Percentiles rank a stretch among this genome's conserved stretches.
phyloP scores from a whole-genome alignment of 345 rosid species.

The Theobroma cacao region DNA sequence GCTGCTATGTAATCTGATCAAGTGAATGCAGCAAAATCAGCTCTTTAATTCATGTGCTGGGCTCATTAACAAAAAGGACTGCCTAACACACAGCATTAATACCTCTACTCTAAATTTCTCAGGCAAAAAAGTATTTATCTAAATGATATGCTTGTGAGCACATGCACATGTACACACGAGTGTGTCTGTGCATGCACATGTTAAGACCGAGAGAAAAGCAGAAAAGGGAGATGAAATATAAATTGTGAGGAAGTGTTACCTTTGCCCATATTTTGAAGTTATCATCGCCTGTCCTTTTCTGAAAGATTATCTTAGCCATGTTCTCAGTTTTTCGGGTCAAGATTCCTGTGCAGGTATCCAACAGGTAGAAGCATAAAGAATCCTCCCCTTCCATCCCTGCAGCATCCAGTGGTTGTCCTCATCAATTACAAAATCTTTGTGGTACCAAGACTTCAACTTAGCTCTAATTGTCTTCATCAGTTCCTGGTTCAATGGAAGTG shows the following conservation, averaged over 20 bases:
- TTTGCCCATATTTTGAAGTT: neutral
- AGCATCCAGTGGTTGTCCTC: constrained; percentile 69
- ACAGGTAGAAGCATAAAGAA: constrained; percentile 52
- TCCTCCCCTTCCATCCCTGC: constrained; percentile 93
- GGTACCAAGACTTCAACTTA: constrained; percentile 50
- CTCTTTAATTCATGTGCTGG: neutral
- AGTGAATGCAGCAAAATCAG: neutral
- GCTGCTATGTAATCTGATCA: neutral
- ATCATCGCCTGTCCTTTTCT: neutral
- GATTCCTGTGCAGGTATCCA: constrained; percentile 53
- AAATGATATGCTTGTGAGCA: neutral
- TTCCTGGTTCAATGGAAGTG: constrained; percentile 40
- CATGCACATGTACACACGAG: neutral
- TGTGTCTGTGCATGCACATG: neutral
- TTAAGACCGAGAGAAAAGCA: neutral
- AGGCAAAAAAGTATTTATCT: neutral
- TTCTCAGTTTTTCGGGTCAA: neutral
- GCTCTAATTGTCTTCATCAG: constrained; percentile 32
- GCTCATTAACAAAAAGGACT: neutral
- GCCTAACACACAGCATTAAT: neutral
- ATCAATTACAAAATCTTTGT: constrained; percentile 67
- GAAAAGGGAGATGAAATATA: neutral
- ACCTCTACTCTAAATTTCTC: neutral
- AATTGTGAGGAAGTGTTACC: neutral
- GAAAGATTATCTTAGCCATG: neutral